Evolutionary conservation across 2,329 filamentous ascomycete genomes (phyloP), one percentile per base, ranked within the genome.

Genomic region (Aureobasidium sp.): DNA sequence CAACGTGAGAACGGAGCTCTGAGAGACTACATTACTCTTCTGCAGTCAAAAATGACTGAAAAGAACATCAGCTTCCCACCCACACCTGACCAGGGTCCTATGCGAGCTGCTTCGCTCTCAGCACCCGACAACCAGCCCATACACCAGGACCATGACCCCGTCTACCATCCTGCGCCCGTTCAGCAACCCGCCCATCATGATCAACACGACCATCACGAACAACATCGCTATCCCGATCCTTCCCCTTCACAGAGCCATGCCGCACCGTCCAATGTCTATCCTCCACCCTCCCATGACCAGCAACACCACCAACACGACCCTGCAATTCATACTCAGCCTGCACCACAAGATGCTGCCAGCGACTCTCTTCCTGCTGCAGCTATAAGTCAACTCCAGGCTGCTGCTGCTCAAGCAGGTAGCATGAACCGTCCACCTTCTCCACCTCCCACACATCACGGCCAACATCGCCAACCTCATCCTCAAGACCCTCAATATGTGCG

Each of bases 1-100:
- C 90, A 96, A 72, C 81, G 84, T 31, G 93, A 99, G 74, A 96
- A 97, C 76, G 94, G 92, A 72, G 86, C 89, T 65, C 80, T 99
- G 45, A 87, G 92, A 68, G 91, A 97, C 73, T 97, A 97, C 76
- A 88, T 97, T 67, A 88, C 97, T 71, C 89, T 88, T 68, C 82
- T 99, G 17, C 94, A 99, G 74, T 88, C 89, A 5, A 87, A 90
- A 44, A 82, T 97, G 39, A 81, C 97, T 64, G 92, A 97, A 68
- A 83, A 86, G 2, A 87, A 91, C 69, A 88, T 89, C 70, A 91
- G 96, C 68, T 87, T 89, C 61, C 94, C 94, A 0, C 89, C 88
- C 64, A 87, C 92, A 11, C 93, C 93, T 0, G 36, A 25, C 81
- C 88, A 1, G 14, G 25, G 20, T 8, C 44, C 42, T 8, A 9